These are phyloP conservation scores for Cryptosporidium parvum DNA, from an alignment of 169 alveolate genomes.

Conservation along the genomic window DNA sequence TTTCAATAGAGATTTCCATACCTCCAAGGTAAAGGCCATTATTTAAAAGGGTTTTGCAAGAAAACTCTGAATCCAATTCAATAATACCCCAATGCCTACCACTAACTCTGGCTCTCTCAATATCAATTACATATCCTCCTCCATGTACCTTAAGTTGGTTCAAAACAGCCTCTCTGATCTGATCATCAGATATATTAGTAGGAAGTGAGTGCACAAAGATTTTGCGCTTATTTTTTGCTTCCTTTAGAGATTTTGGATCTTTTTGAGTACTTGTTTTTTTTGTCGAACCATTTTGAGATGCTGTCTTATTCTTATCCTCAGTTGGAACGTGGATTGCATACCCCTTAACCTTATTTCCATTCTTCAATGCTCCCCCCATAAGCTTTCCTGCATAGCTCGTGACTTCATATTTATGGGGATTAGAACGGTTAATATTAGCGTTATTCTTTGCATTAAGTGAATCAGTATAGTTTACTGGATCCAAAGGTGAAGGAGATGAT, in stretches of 20 bases:
- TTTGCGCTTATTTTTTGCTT: constrained; percentile 56
- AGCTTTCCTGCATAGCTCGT: constrained; percentile 73
- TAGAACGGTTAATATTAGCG: constrained; percentile 23
- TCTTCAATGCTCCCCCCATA: constrained; percentile 42
- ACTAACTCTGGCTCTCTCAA: constrained; percentile 59
- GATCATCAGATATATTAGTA: constrained; percentile 36
- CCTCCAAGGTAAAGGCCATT: constrained; percentile 70
- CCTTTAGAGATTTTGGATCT: constrained; percentile 30
- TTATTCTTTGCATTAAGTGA: constrained; percentile 17
- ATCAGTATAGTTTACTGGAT: constrained; percentile 18
- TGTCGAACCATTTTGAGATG: not conserved
- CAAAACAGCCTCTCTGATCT: constrained; percentile 66
- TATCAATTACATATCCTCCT: constrained; percentile 72
- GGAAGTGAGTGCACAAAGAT: constrained; percentile 71
- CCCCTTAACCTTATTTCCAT: constrained; percentile 37
- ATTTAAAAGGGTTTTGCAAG: constrained; percentile 49
- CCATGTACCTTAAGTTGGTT: constrained; percentile 63
- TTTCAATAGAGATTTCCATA: constrained; percentile 46
- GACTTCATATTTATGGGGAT: constrained; percentile 44
- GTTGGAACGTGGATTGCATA: constrained; percentile 52
- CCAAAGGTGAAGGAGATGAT: not conserved
- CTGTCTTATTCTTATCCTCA: constrained; percentile 16
- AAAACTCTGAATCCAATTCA: constrained; percentile 62
- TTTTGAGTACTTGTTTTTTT: constrained; percentile 1
- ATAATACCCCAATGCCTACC: constrained; percentile 67